A percentile compares a stretch with the other conserved stretches of the same genome.
Conservation (phyloP, 768 basidiomycete species). For the Pisolithus marmoratus region DNA sequence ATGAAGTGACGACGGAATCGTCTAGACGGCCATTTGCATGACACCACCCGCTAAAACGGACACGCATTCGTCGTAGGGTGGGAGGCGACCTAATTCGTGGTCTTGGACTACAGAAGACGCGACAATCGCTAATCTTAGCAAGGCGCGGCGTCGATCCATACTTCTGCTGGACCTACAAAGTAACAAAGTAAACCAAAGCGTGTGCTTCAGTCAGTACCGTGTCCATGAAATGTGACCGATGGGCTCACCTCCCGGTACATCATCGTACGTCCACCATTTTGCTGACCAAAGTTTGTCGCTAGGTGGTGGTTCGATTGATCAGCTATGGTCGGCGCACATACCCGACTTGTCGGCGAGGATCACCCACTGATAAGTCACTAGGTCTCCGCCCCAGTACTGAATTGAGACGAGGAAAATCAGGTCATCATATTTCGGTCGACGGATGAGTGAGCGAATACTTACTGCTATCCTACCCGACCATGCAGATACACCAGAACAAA, state of each 20-base stretch:
- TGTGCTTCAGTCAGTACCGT: neutral
- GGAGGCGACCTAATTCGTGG: no score
- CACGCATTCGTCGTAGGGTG: no score
- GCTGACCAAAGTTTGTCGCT: conserved; percentile 49
- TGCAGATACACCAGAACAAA: conserved; percentile 38
- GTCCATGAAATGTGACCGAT: neutral
- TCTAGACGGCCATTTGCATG: no score
- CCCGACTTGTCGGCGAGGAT: neutral
- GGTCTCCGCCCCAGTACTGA: conserved; percentile 39
- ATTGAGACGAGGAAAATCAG: neutral
- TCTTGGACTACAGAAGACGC: no score
- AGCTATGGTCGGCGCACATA: neutral
- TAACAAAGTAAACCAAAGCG: neutral
- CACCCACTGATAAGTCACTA: conserved; percentile 37
- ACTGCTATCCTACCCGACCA: conserved; percentile 38
- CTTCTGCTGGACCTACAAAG: neutral
- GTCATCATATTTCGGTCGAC: neutral
- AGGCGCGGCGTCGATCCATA: neutral
- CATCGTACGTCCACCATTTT: conserved; percentile 41
- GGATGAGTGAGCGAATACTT: conserved; percentile 8
- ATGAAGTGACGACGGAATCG: no score
- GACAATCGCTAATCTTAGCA: no score
- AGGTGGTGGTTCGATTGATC: neutral
- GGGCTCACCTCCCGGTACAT: conserved; percentile 29
- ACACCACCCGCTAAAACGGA: no score